A percentile compares a stretch with the other conserved stretches of the same genome.
Evolutionary conservation across 768 basidiomycete species (phyloP).

Genomic region (Lentinula detonsa): DNA sequence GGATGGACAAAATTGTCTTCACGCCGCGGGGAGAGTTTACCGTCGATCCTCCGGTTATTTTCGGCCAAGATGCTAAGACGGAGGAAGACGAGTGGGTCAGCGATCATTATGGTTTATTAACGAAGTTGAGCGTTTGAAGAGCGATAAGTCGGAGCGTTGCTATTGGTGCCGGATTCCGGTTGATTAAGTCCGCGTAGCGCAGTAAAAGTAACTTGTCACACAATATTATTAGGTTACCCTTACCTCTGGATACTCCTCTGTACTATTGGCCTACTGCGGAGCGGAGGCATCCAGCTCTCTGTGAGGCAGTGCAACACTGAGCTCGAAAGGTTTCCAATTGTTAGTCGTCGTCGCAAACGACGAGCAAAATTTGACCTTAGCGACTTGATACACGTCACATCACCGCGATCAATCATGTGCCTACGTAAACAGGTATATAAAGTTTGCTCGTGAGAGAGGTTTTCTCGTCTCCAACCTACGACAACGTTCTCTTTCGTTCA

Average conservation of each 20-base stretch:
- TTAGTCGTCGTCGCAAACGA: not conserved
- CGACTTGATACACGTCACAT: not conserved
- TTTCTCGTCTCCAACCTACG: constrained; percentile 13
- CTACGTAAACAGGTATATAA: not conserved
- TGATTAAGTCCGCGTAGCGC: not conserved
- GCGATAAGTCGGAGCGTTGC: not conserved
- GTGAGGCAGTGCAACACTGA: not conserved
- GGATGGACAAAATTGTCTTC: constrained; percentile 67
- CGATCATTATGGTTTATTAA: constrained; percentile 61
- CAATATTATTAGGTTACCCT: too few species aligned
- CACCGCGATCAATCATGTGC: not conserved
- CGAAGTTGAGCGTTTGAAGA: constrained; percentile 17
- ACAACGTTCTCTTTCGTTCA: constrained; percentile 14
- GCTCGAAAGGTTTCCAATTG: not conserved
- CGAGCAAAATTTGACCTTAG: not conserved
- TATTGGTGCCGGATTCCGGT: not conserved
- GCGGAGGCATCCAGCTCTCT: not conserved
- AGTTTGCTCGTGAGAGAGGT: not conserved
- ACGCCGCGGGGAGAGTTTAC: constrained; percentile 40
- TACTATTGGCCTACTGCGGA: not conserved
- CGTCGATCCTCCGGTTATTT: constrained; percentile 45
- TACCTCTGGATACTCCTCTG: too few species aligned
- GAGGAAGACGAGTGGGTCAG: constrained; percentile 45
- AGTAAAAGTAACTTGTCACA: not conserved
- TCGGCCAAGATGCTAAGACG: constrained; percentile 52